Conservation (phyloP, 208 protist species). For the Porcisia hertigi region DNA sequence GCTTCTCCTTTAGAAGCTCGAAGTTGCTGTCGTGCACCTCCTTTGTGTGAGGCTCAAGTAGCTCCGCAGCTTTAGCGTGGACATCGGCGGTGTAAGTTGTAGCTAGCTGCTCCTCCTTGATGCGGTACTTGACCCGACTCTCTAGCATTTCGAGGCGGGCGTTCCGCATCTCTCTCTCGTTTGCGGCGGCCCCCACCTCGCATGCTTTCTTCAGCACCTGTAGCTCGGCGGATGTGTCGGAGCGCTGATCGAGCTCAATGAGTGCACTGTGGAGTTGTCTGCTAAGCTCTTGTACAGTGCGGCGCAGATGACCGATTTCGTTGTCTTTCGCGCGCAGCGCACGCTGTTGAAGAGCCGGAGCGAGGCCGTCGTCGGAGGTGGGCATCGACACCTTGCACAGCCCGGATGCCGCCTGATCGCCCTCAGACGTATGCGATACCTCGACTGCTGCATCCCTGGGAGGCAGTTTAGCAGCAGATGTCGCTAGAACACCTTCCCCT, state of each 20-base stretch:
- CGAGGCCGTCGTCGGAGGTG: background rate
- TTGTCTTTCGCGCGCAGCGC: conserved; percentile 32
- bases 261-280: conserved; percentile 51
- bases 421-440: background rate
- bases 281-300: conserved; percentile 58
- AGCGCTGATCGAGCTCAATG: conserved; percentile 54
- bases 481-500: background rate
- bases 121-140: conserved; percentile 65
- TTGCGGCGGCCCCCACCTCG: conserved; percentile 28
- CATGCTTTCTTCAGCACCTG: conserved; percentile 36
- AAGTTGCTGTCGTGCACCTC: conserved; percentile 75
- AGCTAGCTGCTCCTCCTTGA: conserved; percentile 53
- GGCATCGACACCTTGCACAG: background rate
- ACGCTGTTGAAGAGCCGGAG: background rate
- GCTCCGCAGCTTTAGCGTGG: conserved; percentile 48
- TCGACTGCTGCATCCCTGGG: background rate
- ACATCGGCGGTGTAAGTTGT: conserved; percentile 58
- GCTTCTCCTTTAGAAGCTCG: conserved; percentile 70
- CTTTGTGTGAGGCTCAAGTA: conserved; percentile 65
- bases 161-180: conserved; percentile 26
- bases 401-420: background rate
- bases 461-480: background rate
- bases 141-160: conserved; percentile 73
- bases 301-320: conserved; percentile 58
- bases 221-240: conserved; percentile 53